Base-by-base conservation (phyloP, 768 basidiomycete genomes). In the Cytidiella melzeri region DNA sequence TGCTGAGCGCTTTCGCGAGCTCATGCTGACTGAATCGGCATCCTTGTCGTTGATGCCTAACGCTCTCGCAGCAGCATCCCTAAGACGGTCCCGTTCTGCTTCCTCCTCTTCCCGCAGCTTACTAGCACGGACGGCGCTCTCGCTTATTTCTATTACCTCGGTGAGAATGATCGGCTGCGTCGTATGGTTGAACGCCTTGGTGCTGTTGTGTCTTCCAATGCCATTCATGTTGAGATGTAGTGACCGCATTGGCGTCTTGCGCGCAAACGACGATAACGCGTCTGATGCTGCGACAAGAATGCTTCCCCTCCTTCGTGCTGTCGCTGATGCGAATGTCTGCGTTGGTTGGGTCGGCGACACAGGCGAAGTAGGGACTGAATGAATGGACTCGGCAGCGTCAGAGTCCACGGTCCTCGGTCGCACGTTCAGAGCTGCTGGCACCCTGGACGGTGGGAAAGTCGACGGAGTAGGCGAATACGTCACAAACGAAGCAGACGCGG, bases 1-100 rank as follows among this genome's bases (percentile, higher is more conserved):
- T 40, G 30, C 48, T 34, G 24, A 27, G 10, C 50, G 48, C 34
- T 13, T 56, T 41, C 45, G 51, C 34, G 50, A 45, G 28, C 20
- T 40, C 30, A 37, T 47, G 41, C 50, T 54, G 4, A 47, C 10
- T 28, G 49, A 39, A 56, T 53, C 62, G 65, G 67, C 62, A 21
- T 75, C 72, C n/a, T 74, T 59, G 73, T 74, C 9, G 78, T 71
- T 75, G 26, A 89, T 69, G 5, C 88, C 88, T 41, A 91, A 81
- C 11, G 83, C 78, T 58, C 87, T 81, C 0, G 87, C 88, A 15
- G 88, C 88, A 34, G 77, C 80, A 47, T 84, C 83, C 26, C 86
- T 71, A 26, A 91, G 67, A n/a, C 85, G 77, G 54, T 84, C 78
- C 9, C 88, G 77, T 57, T 90, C 87, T 59, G 83, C 81, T 42